These are phyloP conservation scores for Cicer pinnatifidum DNA, from an alignment of 306 rosid species.

Conservation along the genomic window DNA sequence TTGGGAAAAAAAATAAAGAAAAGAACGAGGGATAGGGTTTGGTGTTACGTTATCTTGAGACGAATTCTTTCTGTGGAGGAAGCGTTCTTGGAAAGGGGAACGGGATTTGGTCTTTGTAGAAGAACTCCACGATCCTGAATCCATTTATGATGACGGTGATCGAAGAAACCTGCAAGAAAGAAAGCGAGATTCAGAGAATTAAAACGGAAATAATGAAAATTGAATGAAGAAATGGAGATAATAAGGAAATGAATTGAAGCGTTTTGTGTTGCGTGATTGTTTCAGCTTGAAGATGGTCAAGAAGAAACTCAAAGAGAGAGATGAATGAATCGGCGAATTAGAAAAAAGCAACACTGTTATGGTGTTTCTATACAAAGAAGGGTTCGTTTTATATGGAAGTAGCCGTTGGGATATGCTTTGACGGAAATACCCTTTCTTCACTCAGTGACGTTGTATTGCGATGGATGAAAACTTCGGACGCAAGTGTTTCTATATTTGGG, in stretches of 20 bases:
- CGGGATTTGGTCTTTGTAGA: slow-evolving; percentile 31
- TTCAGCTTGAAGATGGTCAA: background rate
- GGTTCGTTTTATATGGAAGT: slow-evolving; percentile 20
- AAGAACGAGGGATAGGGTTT: background rate
- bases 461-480: no score
- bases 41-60: slow-evolving; percentile 50
- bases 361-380: background rate
- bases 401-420: slow-evolving; percentile 42
- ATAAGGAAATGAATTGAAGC: background rate
- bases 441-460: no score
- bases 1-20: background rate
- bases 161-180: slow-evolving; percentile 11
- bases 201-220: background rate
- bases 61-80: slow-evolving; percentile 25
- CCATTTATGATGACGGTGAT: slow-evolving; percentile 30
- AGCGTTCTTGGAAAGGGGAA: slow-evolving; percentile 30
- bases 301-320: background rate
- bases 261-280: background rate
- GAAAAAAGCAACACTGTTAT: background rate
- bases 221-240: background rate
- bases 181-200: background rate
- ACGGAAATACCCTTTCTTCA: slow-evolving; percentile 23
- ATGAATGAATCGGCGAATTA: background rate
- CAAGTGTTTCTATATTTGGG: no score
- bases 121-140: slow-evolving; percentile 44